Evolutionary conservation across 768 basidiomycete genomes (phyloP).

Genomic region (Boletus vermiculosoides): DNA sequence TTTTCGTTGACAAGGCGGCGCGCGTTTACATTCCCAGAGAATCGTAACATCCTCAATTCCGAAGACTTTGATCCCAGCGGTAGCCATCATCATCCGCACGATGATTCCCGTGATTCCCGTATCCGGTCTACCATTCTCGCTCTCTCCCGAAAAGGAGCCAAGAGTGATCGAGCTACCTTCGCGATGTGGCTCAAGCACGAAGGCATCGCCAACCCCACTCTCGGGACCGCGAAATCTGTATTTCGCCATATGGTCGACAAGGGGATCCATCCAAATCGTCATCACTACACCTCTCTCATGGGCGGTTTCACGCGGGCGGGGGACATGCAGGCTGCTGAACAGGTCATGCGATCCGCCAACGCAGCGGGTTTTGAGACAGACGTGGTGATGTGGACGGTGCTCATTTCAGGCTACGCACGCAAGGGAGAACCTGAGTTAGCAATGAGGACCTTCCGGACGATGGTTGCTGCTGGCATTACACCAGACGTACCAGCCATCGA

Average conservation of each 20-base stretch:
- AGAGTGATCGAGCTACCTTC: slow-evolving; percentile 55
- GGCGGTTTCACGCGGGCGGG: slow-evolving; percentile 65
- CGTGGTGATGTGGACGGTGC: slow-evolving; percentile 71
- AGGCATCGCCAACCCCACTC: slow-evolving; percentile 50
- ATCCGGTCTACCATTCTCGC: slow-evolving; percentile 46
- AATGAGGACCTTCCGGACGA: slow-evolving; percentile 53
- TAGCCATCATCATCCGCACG: slow-evolving; percentile 36
- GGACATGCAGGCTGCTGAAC: slow-evolving; percentile 55
- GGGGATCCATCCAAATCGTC: slow-evolving; percentile 68
- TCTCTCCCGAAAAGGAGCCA: slow-evolving; percentile 46
- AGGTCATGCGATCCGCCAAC: slow-evolving; percentile 52
- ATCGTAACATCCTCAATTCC: slow-evolving; percentile 19
- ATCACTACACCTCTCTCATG: slow-evolving; percentile 76
- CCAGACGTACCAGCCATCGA: slow-evolving; percentile 75
- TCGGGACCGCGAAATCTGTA: slow-evolving; percentile 49
- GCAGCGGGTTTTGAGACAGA: slow-evolving; percentile 54
- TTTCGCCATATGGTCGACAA: slow-evolving; percentile 61
- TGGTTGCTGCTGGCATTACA: slow-evolving; percentile 57
- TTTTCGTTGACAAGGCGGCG: slow-evolving; percentile 35
- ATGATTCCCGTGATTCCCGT: slow-evolving; percentile 31
- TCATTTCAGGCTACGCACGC: slow-evolving; percentile 72
- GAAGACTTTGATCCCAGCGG: slow-evolving; percentile 49
- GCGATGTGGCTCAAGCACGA: slow-evolving; percentile 65
- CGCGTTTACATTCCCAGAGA: slow-evolving; percentile 7
- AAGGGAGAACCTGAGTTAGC: slow-evolving; percentile 54